A percentile compares a stretch with the other conserved stretches of the same genome.
Conservation (phyloP, 345 rosid species). For the Hibiscus mutabilis region DNA sequence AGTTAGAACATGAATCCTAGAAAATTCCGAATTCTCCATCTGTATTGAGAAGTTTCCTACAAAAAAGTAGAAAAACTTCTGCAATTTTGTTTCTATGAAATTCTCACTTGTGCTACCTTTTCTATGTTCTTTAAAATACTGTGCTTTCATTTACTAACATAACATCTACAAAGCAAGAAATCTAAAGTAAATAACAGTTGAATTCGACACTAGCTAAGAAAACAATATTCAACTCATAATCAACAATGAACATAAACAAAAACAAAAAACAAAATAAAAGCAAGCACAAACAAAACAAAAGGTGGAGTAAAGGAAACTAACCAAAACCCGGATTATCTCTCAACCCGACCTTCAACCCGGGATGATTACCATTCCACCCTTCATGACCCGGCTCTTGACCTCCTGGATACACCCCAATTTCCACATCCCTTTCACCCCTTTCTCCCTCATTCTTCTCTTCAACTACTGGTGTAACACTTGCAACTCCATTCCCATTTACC, state of each 20-base stretch:
- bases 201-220: not conserved
- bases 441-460: constrained; percentile 40
- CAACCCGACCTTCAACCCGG: constrained; percentile 52
- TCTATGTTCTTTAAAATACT: not conserved
- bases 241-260: not conserved
- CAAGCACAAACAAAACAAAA: too few species aligned
- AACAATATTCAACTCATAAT: not conserved
- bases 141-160: not conserved
- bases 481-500: constrained; percentile 18
- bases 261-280: too few species aligned
- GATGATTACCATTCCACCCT: constrained; percentile 44
- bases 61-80: not conserved
- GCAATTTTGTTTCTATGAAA: not conserved
- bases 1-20: not conserved
- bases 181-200: not conserved
- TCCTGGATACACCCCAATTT: constrained; percentile 40
- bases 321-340: constrained; percentile 79
- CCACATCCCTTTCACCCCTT: constrained; percentile 36
- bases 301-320: constrained; percentile 28
- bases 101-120: not conserved
- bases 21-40: not conserved
- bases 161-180: not conserved
- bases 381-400: constrained; percentile 45
- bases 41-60: not conserved
- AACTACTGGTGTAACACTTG: constrained; percentile 13